Conservation (phyloP, 441 rosid species). For the Theobroma grandiflorum region DNA sequence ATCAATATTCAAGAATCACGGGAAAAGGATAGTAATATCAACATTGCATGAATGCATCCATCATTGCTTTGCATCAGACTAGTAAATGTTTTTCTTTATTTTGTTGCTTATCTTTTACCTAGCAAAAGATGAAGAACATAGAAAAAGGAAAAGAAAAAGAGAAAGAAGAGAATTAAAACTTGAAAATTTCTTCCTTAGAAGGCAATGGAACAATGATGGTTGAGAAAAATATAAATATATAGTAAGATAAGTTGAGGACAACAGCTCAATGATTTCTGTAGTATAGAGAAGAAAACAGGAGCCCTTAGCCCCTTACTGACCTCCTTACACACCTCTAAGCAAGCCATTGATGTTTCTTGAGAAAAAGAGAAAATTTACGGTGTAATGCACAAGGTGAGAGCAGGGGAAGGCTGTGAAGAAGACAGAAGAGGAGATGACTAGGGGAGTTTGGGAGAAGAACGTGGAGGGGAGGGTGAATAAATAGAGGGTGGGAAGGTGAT, state of each 20-base stretch:
- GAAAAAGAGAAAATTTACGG: neutral
- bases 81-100: neutral
- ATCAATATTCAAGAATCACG: neutral
- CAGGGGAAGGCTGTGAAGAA: constrained; percentile 14
- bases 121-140: neutral
- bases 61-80: constrained; percentile 13
- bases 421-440: constrained; percentile 13
- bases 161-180: neutral
- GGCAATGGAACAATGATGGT: neutral
- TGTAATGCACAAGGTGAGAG: constrained; percentile 26
- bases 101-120: neutral
- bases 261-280: neutral
- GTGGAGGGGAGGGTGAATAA: constrained; percentile 35
- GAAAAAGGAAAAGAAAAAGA: too few species aligned
- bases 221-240: neutral
- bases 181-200: too few species aligned
- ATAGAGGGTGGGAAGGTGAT: constrained; percentile 42
- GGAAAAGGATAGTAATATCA: neutral
- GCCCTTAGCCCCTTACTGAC: constrained; percentile 35
- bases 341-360: constrained; percentile 50
- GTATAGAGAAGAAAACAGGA: neutral
- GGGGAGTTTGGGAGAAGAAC: constrained; percentile 25
- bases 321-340: constrained; percentile 55
- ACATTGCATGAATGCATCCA: constrained; percentile 21
- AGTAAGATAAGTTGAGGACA: neutral